These are phyloP conservation scores for Arabis alpina DNA, from an alignment of 345 rosid species.

Conservation along the genomic window DNA sequence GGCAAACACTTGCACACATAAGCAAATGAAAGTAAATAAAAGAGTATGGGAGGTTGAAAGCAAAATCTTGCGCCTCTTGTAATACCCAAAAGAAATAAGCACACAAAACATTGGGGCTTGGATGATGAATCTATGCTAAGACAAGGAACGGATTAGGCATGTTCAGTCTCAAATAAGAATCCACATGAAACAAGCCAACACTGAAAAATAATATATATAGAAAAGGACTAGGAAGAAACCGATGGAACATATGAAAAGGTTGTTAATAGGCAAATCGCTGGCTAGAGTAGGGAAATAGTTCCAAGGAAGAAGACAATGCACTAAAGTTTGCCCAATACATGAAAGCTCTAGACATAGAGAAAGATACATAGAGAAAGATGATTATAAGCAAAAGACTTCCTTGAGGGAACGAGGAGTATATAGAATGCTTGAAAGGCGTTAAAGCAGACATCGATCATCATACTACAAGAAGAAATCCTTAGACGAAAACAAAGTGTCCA, in stretches of 20 bases:
- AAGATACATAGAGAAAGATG: conserved; percentile 10
- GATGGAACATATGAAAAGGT: not conserved
- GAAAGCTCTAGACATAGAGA: not conserved
- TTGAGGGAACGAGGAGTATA: not conserved
- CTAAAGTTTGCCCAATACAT: conserved; percentile 1
- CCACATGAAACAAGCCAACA: conserved; percentile 2
- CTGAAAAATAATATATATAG: not conserved
- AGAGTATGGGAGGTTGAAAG: not conserved
- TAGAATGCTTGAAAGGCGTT: not conserved
- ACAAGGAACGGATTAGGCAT: not conserved
- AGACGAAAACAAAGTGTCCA: no score
- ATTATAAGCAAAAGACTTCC: not conserved
- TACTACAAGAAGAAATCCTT: no score
- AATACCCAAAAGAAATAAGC: no score
- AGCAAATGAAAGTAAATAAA: not conserved
- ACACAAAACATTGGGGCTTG: not conserved
- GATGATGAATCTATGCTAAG: not conserved
- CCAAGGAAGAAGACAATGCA: not conserved
- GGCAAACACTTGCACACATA: not conserved
- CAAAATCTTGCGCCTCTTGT: no score
- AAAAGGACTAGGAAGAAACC: not conserved
- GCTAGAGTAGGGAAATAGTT: not conserved
- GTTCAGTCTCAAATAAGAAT: not conserved
- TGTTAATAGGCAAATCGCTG: not conserved
- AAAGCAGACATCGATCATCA: not conserved